Conservation (phyloP, 352 stramenopile genomes). For the Nothophytophthora sp. region DNA sequence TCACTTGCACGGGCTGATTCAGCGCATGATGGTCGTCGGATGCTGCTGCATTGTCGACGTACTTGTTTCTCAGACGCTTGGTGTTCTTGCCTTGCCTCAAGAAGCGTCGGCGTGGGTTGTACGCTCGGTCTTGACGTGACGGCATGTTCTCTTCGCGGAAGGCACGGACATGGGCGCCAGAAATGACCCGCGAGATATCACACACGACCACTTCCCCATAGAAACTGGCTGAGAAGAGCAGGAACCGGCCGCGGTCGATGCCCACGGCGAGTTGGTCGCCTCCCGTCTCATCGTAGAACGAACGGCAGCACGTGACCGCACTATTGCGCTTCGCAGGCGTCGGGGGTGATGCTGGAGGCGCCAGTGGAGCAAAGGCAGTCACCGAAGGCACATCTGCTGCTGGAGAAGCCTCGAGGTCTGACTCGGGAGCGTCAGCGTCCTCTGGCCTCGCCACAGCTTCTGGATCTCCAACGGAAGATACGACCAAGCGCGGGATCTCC, state of each 20-base stretch:
- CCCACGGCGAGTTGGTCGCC: constrained; percentile 50
- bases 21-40: constrained; percentile 3
- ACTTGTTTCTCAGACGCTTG: constrained; percentile 46
- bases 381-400: not conserved
- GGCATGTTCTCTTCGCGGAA: constrained; percentile 62
- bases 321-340: constrained; percentile 24
- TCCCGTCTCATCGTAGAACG: constrained; percentile 66
- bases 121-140: constrained; percentile 53
- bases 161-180: constrained; percentile 36
- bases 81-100: constrained; percentile 65
- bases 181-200: constrained; percentile 57
- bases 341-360: constrained; percentile 14
- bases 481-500: not conserved
- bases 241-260: constrained; percentile 48
- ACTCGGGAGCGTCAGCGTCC: not conserved
- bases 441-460: not conserved
- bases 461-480: constrained; percentile 2
- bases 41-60: not conserved
- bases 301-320: constrained; percentile 47
- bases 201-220: constrained; percentile 51
- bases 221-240: constrained; percentile 41
- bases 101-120: constrained; percentile 73
- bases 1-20: constrained; percentile 17
- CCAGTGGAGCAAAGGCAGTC: not conserved
- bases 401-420: not conserved